Percentiles rank a stretch among this genome's conserved stretches.
Conservation (phyloP, 2,329 filamentous ascomycete genomes). For the Fusarium metavorans region DNA sequence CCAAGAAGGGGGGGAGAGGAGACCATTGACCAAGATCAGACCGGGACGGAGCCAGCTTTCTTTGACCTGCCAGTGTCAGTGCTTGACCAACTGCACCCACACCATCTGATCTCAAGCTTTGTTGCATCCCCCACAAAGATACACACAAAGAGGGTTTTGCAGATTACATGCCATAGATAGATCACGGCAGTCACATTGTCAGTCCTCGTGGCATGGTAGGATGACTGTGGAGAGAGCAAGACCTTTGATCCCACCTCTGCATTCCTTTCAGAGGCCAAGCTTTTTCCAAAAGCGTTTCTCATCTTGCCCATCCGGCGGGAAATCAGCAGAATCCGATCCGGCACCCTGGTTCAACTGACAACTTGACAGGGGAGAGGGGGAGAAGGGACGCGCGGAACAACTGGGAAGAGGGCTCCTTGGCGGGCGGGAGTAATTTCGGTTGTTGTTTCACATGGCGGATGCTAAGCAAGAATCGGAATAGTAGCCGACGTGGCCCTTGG, state of each 20-base stretch:
- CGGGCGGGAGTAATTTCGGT: slow-evolving; percentile 52
- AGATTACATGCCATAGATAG: slow-evolving; percentile 13
- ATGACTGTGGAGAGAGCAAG: slow-evolving; percentile 14
- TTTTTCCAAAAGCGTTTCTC: slow-evolving; percentile 27
- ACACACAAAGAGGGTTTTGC: not conserved
- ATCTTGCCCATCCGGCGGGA: slow-evolving; percentile 21
- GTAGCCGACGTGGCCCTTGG: slow-evolving; percentile 43
- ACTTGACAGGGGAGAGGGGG: slow-evolving; percentile 4
- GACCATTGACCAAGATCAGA: slow-evolving; percentile 2
- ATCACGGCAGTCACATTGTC: slow-evolving; percentile 7
- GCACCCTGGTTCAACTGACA: slow-evolving; percentile 17
- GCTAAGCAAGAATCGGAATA: slow-evolving; percentile 40
- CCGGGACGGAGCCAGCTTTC: not conserved
- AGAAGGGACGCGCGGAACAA: slow-evolving; percentile 33
- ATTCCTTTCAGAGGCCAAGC: slow-evolving; percentile 27
- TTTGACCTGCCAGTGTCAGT: not conserved
- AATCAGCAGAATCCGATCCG: slow-evolving; percentile 25
- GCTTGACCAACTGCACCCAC: slow-evolving; percentile 13
- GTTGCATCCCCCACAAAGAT: slow-evolving; percentile 1
- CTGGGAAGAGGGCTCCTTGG: slow-evolving; percentile 33
- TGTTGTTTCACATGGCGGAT: slow-evolving; percentile 44
- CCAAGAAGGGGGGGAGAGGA: slow-evolving; percentile 1
- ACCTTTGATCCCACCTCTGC: slow-evolving; percentile 20
- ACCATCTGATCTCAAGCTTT: slow-evolving; percentile 15
- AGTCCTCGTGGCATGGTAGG: slow-evolving; percentile 3